phyloP scores from a whole-genome alignment of 352 stramenopile genomes.

The Pseudoperonospora humuli region DNA sequence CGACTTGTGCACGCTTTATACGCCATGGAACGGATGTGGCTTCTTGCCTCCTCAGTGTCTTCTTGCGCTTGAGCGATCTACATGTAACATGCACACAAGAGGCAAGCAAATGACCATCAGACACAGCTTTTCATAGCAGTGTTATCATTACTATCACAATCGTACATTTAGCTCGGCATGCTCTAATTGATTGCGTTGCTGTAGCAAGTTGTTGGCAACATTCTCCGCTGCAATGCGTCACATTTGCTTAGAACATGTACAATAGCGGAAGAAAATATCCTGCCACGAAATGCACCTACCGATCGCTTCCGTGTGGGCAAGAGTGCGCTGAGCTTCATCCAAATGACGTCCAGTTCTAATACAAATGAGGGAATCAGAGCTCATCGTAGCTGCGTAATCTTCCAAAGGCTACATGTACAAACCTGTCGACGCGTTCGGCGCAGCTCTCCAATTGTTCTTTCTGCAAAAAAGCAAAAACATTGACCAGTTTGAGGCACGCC shows the following conservation, averaged over 20 bases:
- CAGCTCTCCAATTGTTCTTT: conserved; percentile 40
- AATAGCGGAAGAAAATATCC: neutral
- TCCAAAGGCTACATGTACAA: neutral
- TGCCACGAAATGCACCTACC: conserved; percentile 22
- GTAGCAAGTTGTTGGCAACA: conserved; percentile 58
- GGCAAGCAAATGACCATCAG: neutral
- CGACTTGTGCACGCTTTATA: conserved; percentile 60
- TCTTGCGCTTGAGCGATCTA: conserved; percentile 58
- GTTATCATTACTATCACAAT: neutral
- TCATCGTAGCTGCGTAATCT: neutral
- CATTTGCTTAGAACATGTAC: neutral
- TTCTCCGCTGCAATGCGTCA: conserved; percentile 34
- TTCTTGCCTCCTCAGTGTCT: conserved; percentile 51
- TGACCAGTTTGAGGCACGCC: neutral
- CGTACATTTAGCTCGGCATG: conserved; percentile 52
- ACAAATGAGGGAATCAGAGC: neutral
- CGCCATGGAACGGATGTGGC: conserved; percentile 45
- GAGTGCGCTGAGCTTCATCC: conserved; percentile 59
- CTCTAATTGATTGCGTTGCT: conserved; percentile 63
- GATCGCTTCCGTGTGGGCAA: conserved; percentile 63
- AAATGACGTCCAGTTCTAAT: conserved; percentile 61
- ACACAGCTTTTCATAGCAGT: neutral
- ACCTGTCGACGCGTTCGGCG: conserved; percentile 39
- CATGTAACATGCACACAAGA: neutral
- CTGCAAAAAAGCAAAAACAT: conserved; percentile 10